These are phyloP conservation scores for Cyberlindnera samutprakarnensis DNA, from an alignment of 805 yeast genomes.

Conservation along the genomic window DNA sequence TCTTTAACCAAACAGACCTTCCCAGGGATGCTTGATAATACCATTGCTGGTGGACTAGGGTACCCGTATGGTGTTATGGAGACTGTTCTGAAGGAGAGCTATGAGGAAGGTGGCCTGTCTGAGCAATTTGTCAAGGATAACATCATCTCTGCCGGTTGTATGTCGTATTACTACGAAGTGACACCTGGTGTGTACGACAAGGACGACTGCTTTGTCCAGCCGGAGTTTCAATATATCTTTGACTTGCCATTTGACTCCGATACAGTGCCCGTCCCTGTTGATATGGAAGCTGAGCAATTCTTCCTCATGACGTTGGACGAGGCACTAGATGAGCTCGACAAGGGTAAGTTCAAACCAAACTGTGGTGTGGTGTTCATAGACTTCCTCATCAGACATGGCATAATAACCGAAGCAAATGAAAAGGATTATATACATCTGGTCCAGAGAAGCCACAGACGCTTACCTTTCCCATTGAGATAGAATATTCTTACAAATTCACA, in stretches of 20 bases:
- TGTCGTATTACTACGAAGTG: conserved; percentile 55
- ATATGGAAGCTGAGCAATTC: conserved; percentile 74
- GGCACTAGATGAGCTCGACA: conserved; percentile 39
- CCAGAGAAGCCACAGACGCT: conserved; percentile 52
- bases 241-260: conserved; percentile 51
- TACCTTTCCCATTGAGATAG: conserved; percentile 71
- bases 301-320: conserved; percentile 53
- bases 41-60: conserved; percentile 93
- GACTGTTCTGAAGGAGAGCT: conserved; percentile 78
- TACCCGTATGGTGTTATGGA: conserved; percentile 68
- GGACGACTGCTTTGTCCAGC: conserved; percentile 64
- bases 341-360: conserved; percentile 79
- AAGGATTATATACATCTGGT: conserved; percentile 55
- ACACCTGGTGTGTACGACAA: conserved; percentile 25
- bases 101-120: conserved; percentile 83
- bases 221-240: conserved; percentile 78
- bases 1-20: conserved; percentile 74
- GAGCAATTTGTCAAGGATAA: conserved; percentile 39
- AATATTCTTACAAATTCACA: no score
- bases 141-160: conserved; percentile 49
- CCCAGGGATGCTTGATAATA: conserved; percentile 88
- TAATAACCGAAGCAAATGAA: conserved; percentile 57
- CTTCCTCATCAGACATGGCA: conserved; percentile 82
- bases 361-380: conserved; percentile 76
- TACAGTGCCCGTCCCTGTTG: conserved; percentile 50